Evolutionary conservation across 805 yeast species (phyloP), one percentile per base, ranked within the genome.

Genomic region (Metschnikowia baotianmanensis): DNA sequence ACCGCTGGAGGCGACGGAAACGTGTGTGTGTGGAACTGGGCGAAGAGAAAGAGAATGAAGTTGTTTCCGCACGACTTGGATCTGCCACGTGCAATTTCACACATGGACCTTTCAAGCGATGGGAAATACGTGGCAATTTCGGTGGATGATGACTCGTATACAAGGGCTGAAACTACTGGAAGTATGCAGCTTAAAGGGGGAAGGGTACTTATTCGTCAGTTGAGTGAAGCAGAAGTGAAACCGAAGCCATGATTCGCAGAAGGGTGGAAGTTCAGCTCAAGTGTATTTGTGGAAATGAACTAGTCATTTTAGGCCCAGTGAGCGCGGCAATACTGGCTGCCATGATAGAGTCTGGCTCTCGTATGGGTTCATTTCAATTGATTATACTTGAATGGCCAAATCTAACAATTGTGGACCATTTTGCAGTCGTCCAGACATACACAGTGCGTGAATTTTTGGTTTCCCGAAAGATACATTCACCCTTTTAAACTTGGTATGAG

Each of bases 1-100:
- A 74, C 82, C 1, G 74, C 72, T 0, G 82, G 81, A 3, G 68
- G 74, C 2, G 83, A 78, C 51, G 74, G 74, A 1, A 53, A 59
- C 16, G 66, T 78, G 6, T 74, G 76, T 47, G 56, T 72, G 31
- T 76, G 83, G 81, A 76, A 77, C 48, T 65, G 65, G 58, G 55
- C 61, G 30, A 62, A 68, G 34, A 55, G 72, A 29, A 71, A 74
- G 52, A 56, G 78, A 37, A 60, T 71, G 46, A 66, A 64, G 51
- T 66, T 68, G 50, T 72, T 47, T 24, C 19, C 46, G 4, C 30
- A 27, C 25, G 40, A 34, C 10, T 13, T 7, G 4, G 31, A 26
- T n/a, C 38, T 24, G 34, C 37, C 37, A 11, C 41, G 31, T 15
- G 32, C 40, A 26, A 41, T 51, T 11, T 42, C 51, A 7, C 53